Percentiles rank a stretch among this genome's conserved stretches.
phyloP scores from a whole-genome alignment of 176 grass and related monocot genomes.

The Typha latifolia region DNA sequence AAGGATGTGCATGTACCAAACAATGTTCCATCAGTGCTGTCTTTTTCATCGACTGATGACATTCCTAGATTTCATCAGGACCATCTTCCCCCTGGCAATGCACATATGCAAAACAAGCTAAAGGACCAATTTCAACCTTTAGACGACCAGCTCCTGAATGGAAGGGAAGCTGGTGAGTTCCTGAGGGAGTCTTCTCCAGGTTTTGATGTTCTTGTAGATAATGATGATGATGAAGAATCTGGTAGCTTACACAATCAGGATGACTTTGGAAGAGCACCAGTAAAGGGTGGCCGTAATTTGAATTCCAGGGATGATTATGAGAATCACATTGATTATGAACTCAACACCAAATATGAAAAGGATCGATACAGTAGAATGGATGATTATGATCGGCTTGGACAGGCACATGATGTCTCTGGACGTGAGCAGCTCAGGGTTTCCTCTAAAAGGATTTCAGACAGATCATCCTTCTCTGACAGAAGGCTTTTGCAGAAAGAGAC shows the following conservation, averaged over 20 bases:
- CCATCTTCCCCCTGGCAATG: not conserved
- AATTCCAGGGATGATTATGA: not conserved
- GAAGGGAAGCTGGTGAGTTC: constrained; percentile 33
- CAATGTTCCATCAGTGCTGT: constrained; percentile 10
- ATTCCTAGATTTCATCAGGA: constrained; percentile 21
- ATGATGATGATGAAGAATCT: not conserved
- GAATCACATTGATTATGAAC: constrained; percentile 3
- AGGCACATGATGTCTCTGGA: constrained; percentile 23
- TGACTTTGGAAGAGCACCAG: not conserved
- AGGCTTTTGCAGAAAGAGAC: constrained; percentile 23
- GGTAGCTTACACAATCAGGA: constrained; percentile 24
- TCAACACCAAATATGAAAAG: not conserved
- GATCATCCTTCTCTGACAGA: constrained; percentile 27
- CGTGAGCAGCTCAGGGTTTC: constrained; percentile 23
- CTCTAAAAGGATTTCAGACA: constrained; percentile 20
- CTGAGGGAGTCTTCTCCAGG: constrained; percentile 37
- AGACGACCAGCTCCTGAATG: constrained; percentile 25
- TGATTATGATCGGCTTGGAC: constrained; percentile 11
- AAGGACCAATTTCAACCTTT: constrained; percentile 14
- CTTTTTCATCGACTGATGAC: constrained; percentile 6
- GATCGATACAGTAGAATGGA: constrained; percentile 8
- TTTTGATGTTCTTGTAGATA: constrained; percentile 20
- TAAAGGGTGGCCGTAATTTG: constrained; percentile 11
- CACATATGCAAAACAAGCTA: constrained; percentile 13
- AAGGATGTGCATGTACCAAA: not conserved